Conservation (phyloP, 192 early-diverging fungal genomes). For the Coemansia sp. region DNA sequence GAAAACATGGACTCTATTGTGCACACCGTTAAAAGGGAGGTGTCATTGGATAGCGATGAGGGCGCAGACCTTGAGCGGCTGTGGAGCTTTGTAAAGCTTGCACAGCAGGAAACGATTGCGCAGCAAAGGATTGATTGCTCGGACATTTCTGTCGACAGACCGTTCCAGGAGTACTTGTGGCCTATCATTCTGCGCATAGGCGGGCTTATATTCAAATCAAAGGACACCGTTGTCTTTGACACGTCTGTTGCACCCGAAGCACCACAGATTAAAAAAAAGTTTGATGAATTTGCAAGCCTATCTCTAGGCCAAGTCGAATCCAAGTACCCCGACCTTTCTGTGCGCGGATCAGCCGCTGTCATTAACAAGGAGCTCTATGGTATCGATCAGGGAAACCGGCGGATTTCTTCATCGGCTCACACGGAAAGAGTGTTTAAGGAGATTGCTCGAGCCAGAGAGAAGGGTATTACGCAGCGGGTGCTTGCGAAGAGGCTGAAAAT, state of each 20-base stretch:
- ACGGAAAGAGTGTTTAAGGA: slow-evolving; percentile 19
- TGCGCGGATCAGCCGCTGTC: slow-evolving; percentile 22
- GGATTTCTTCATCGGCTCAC: slow-evolving; percentile 14
- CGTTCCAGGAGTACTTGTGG: slow-evolving; percentile 39
- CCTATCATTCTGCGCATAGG: slow-evolving; percentile 23
- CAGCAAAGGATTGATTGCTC: slow-evolving; percentile 10
- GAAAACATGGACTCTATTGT: slow-evolving; percentile 39
- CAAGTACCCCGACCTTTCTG: slow-evolving; percentile 20
- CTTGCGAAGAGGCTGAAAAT: slow-evolving; percentile 21
- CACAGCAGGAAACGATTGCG: slow-evolving; percentile 20
- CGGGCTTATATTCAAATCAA: slow-evolving; percentile 24
- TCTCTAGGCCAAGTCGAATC: slow-evolving; percentile 10
- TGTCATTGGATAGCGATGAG: slow-evolving; percentile 39
- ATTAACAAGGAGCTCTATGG: slow-evolving; percentile 38
- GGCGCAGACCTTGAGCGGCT: slow-evolving; percentile 29
- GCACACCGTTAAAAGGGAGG: slow-evolving; percentile 33
- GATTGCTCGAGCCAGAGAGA: slow-evolving; percentile 28
- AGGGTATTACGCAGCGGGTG: slow-evolving; percentile 36
- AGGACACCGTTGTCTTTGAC: slow-evolving; percentile 15
- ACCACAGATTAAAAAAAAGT: background rate
- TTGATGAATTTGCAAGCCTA: background rate
- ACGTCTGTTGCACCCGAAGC: background rate
- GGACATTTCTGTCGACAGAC: background rate
- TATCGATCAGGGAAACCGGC: slow-evolving; percentile 27
- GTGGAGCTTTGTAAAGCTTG: slow-evolving; percentile 39